These are phyloP conservation scores for Arabidopsis thaliana DNA, from an alignment of 345 rosid genomes.

Conservation along the genomic window DNA sequence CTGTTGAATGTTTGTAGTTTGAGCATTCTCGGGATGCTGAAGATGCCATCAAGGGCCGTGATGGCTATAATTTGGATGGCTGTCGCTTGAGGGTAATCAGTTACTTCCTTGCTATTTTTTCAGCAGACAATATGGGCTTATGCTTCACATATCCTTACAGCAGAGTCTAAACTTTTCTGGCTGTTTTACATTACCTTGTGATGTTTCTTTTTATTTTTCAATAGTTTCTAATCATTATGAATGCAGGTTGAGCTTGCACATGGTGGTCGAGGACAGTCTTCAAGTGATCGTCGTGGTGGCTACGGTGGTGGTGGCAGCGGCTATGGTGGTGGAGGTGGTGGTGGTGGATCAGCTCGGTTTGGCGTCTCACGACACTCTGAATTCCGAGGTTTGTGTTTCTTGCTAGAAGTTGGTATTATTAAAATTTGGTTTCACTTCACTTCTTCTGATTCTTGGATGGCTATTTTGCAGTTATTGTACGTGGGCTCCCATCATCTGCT, in stretches of 20 bases:
- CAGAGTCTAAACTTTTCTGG: background rate
- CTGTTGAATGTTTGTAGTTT: conserved; percentile 51
- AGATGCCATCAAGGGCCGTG: conserved; percentile 84
- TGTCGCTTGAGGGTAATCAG: conserved; percentile 65
- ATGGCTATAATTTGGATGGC: conserved; percentile 84
- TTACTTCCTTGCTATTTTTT: conserved; percentile 12
- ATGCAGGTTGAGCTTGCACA: conserved; percentile 97
- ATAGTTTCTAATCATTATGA: conserved; percentile 28
- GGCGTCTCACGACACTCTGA: conserved; percentile 87
- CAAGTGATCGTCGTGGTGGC: conserved; percentile 76
- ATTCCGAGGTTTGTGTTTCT: conserved; percentile 69
- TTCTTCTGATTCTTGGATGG: conserved; percentile 11
- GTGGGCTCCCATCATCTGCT: conserved; percentile 90
- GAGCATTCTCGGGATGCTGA: conserved; percentile 71
- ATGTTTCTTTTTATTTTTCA: background rate
- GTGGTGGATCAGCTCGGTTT: conserved; percentile 57
- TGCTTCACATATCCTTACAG: background rate
- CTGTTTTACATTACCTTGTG: conserved; percentile 9
- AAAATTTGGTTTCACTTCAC: background rate
- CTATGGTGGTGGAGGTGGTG: conserved; percentile 41
- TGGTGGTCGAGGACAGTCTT: conserved; percentile 90
- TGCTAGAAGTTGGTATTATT: conserved; percentile 8
- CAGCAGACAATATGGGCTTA: background rate
- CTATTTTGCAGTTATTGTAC: conserved; percentile 73
- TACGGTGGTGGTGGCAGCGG: conserved; percentile 53